Conservation (phyloP, 441 rosid species). For the Pelargonium citronellum region DNA sequence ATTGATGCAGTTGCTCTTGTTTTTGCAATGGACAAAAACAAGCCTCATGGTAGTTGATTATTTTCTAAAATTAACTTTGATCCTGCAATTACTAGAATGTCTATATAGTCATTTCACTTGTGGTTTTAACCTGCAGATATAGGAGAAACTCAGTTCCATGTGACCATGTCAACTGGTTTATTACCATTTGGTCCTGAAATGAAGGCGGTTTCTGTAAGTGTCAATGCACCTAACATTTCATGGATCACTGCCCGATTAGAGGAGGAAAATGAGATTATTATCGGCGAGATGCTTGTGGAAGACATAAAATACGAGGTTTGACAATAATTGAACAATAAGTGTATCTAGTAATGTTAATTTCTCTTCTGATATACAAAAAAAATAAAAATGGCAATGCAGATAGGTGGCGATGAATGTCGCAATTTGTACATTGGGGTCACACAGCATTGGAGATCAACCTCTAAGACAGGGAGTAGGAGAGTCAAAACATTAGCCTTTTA, state of each 20-base stretch:
- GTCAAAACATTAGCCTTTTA: slow-evolving; percentile 27
- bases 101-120: not conserved
- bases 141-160: slow-evolving; percentile 43
- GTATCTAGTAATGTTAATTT: not conserved
- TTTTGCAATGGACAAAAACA: slow-evolving; percentile 38
- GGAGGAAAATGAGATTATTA: slow-evolving; percentile 24
- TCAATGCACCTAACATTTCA: slow-evolving; percentile 24
- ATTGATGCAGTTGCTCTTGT: slow-evolving; percentile 46
- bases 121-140: slow-evolving; percentile 21
- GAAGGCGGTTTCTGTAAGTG: slow-evolving; percentile 29
- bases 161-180: slow-evolving; percentile 38
- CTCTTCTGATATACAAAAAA: too few relatives aligned
- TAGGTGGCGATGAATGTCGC: slow-evolving; percentile 18
- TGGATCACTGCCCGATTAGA: slow-evolving; percentile 35
- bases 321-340: not conserved
- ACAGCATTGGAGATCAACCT: slow-evolving; percentile 19
- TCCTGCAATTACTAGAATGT: too few relatives aligned
- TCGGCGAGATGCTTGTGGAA: slow-evolving; percentile 26
- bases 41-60: slow-evolving; percentile 29
- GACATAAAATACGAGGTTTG: slow-evolving; percentile 30
- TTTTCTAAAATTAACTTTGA: not conserved
- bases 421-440: slow-evolving; percentile 38
- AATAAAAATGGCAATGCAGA: slow-evolving; percentile 20
- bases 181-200: slow-evolving; percentile 42
- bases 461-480: slow-evolving; percentile 15